These are phyloP conservation scores for Cornus suecica DNA, from an alignment of 148 eudicot genomes.

Conservation along the genomic window DNA sequence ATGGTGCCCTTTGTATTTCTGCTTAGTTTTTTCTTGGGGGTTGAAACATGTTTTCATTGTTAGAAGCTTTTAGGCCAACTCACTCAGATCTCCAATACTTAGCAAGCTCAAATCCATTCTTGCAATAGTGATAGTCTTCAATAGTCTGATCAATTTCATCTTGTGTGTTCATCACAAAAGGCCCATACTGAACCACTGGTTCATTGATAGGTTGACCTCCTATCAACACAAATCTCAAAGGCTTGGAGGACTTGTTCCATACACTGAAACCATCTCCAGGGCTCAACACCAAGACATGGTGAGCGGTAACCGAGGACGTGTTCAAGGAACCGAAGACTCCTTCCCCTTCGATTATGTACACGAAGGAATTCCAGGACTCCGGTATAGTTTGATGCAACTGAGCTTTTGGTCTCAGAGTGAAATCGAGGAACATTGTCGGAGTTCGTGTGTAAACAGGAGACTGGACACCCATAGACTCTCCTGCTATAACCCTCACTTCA, in stretches of 20 bases:
- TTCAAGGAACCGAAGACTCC: constrained; percentile 55
- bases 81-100: constrained; percentile 63
- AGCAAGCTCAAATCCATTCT: constrained; percentile 90
- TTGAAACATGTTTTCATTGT: neutral
- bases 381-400: constrained; percentile 60
- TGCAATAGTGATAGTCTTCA: constrained; percentile 60
- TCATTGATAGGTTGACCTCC: constrained; percentile 84
- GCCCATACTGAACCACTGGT: constrained; percentile 91
- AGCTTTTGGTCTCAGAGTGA: constrained; percentile 66
- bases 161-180: constrained; percentile 95
- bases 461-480: constrained; percentile 81
- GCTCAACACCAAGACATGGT: constrained; percentile 66
- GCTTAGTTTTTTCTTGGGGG: neutral
- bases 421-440: constrained; percentile 91
- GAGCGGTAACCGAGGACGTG: constrained; percentile 43
- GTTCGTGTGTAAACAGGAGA: constrained; percentile 90
- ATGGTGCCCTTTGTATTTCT: neutral
- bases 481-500: constrained; percentile 73
- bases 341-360: constrained; percentile 73
- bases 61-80: neutral
- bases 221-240: constrained; percentile 59
- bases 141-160: constrained; percentile 81
- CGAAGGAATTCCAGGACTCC: constrained; percentile 68
- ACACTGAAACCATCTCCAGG: constrained; percentile 75
- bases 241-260: constrained; percentile 59